Conservation (phyloP, 352 stramenopile species). For the Globisporangium sylvaticum region DNA sequence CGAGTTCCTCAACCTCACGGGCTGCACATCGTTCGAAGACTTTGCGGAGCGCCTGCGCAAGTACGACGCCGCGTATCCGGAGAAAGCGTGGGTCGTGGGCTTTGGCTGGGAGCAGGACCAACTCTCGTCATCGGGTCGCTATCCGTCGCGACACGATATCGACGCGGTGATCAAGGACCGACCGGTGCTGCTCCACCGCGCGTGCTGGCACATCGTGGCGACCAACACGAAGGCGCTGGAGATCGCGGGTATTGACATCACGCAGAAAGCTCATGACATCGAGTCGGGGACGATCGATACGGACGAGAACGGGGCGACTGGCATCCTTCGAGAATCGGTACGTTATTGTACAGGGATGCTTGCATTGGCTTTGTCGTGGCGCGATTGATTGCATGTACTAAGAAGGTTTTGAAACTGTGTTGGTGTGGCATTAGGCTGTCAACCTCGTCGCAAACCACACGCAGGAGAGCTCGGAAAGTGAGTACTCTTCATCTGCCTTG, state of each 20-base stretch:
- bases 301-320: constrained; percentile 56
- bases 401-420: not conserved
- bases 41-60: constrained; percentile 42
- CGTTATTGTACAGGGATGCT: not conserved
- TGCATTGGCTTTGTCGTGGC: not conserved
- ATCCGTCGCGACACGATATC: constrained; percentile 72
- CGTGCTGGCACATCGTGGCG: constrained; percentile 87
- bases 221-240: constrained; percentile 86
- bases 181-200: constrained; percentile 82
- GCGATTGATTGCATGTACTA: not conserved
- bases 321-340: constrained; percentile 69
- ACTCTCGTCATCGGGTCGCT: constrained; percentile 52
- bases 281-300: constrained; percentile 57
- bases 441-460: constrained; percentile 69
- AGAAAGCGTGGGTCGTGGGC: constrained; percentile 78
- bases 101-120: constrained; percentile 86
- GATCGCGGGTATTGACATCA: constrained; percentile 47
- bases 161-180: constrained; percentile 65
- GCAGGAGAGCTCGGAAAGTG: constrained; percentile 63
- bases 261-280: constrained; percentile 25
- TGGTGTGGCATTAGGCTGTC: constrained; percentile 40
- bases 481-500: not conserved
- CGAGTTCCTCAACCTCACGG: constrained; percentile 79
- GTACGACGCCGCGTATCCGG: constrained; percentile 59
- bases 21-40: constrained; percentile 71